Evolutionary conservation across 1,284 basidiomycete genomes (phyloP).

Genomic region (Trichosporon coremiiforme): DNA sequence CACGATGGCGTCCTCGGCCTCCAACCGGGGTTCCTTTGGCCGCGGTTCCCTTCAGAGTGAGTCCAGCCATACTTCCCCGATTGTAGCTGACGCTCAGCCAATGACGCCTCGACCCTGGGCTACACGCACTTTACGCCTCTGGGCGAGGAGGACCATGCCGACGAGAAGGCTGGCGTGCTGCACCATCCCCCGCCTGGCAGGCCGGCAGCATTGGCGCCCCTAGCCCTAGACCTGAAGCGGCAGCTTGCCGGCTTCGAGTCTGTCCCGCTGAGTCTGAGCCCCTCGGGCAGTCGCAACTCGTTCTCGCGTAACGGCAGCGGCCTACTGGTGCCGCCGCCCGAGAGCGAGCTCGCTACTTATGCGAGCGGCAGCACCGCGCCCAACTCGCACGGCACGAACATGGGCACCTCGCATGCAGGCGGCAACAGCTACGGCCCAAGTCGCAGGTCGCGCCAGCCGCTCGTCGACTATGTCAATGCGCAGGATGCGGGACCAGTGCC

Average conservation of each 20-base stretch:
- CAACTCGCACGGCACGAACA: neutral
- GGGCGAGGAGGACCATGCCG: neutral
- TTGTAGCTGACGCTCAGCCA: neutral
- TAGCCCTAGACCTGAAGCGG: neutral
- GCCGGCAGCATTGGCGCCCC: neutral
- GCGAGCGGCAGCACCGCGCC: neutral
- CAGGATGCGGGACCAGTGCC: neutral
- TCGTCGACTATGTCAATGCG: constrained; percentile 2
- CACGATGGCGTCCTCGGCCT: neutral
- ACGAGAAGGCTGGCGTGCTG: neutral
- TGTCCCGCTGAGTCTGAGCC: neutral
- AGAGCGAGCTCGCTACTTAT: neutral
- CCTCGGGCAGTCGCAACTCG: neutral
- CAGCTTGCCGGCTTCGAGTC: neutral
- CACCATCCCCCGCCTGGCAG: neutral
- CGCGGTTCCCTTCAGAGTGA: neutral
- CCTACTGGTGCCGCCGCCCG: neutral
- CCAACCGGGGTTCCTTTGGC: neutral
- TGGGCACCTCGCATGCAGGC: neutral
- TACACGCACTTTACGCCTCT: constrained; percentile 11
- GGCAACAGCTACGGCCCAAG: neutral
- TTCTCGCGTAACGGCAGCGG: constrained; percentile 6
- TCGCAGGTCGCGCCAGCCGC: neutral
- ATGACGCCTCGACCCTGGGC: neutral
- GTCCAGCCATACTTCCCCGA: neutral